Evolutionary conservation across 1,139 yeast species (phyloP).

Genomic region (Arxiozyma heterogenica): DNA sequence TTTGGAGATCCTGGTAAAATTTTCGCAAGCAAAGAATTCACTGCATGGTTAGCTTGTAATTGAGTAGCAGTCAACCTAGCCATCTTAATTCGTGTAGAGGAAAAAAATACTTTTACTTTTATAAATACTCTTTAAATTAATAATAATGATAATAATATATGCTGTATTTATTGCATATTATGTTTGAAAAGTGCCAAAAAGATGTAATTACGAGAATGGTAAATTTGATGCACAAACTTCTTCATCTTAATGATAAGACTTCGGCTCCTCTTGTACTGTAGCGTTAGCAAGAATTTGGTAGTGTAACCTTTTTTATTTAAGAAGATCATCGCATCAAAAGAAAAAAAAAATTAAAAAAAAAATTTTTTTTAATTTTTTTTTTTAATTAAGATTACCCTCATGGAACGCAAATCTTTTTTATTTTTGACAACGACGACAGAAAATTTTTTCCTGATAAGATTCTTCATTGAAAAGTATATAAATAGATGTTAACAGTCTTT

Average conservation of each 20-base stretch:
- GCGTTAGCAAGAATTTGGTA: too few species aligned
- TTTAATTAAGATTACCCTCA: slow-evolving; percentile 4
- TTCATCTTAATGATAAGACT: not conserved
- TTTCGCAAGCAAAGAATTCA: slow-evolving; percentile 19
- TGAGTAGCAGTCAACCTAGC: slow-evolving; percentile 7
- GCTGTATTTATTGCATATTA: too few species aligned
- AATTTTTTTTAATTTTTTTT: too few species aligned
- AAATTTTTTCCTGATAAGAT: not conserved
- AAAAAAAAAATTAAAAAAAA: too few species aligned
- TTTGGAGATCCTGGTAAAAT: slow-evolving; percentile 25
- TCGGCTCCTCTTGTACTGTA: not conserved
- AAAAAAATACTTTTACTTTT: too few species aligned
- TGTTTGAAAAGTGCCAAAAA: too few species aligned
- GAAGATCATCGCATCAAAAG: not conserved
- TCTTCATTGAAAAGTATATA: slow-evolving; percentile 1
- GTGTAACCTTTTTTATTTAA: too few species aligned
- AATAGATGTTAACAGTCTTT: not conserved
- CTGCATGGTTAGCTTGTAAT: slow-evolving; percentile 24
- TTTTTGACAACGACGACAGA: not conserved
- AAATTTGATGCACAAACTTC: too few species aligned
- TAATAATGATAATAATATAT: too few species aligned
- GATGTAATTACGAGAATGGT: too few species aligned
- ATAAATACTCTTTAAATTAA: too few species aligned
- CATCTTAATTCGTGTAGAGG: not conserved
- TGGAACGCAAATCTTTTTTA: not conserved